Evolutionary conservation across 2,329 filamentous ascomycete species (phyloP).

Genomic region (Aspergillus pseudotamarii): DNA sequence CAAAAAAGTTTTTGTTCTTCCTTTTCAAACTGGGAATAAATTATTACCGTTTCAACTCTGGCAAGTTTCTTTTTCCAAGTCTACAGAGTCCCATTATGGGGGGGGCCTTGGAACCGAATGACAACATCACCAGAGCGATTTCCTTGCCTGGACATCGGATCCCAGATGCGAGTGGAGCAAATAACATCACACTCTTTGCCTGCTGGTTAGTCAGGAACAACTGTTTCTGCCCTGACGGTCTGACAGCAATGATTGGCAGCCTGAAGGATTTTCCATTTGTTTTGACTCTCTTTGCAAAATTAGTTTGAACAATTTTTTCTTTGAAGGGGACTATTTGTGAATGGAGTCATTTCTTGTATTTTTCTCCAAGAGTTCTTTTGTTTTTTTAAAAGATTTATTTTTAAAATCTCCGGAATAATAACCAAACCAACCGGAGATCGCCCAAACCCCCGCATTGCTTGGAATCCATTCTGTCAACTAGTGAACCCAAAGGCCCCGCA

Average conservation of each 20-base stretch:
- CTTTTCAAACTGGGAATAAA: not conserved
- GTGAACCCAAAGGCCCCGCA: slow-evolving; percentile 18
- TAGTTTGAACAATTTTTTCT: not conserved
- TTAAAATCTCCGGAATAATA: slow-evolving; percentile 2
- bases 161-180: slow-evolving; percentile 21
- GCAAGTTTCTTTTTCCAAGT: not conserved
- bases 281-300: not conserved
- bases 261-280: not conserved
- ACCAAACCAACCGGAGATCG: slow-evolving; percentile 15
- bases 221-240: slow-evolving; percentile 2
- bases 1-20: not conserved
- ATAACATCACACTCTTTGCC: slow-evolving; percentile 18
- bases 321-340: not conserved
- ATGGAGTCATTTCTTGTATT: not conserved
- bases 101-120: slow-evolving; percentile 5
- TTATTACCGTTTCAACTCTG: not conserved
- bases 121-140: slow-evolving; percentile 15
- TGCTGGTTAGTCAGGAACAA: slow-evolving; percentile 24
- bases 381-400: not conserved
- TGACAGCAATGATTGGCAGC: slow-evolving; percentile 8
- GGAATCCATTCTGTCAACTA: slow-evolving; percentile 16
- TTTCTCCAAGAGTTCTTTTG: not conserved
- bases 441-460: slow-evolving; percentile 24
- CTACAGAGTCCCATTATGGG: not conserved
- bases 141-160: slow-evolving; percentile 12